Base-by-base conservation (phyloP, 768 basidiomycete genomes). In the Tylopilus sp. region DNA sequence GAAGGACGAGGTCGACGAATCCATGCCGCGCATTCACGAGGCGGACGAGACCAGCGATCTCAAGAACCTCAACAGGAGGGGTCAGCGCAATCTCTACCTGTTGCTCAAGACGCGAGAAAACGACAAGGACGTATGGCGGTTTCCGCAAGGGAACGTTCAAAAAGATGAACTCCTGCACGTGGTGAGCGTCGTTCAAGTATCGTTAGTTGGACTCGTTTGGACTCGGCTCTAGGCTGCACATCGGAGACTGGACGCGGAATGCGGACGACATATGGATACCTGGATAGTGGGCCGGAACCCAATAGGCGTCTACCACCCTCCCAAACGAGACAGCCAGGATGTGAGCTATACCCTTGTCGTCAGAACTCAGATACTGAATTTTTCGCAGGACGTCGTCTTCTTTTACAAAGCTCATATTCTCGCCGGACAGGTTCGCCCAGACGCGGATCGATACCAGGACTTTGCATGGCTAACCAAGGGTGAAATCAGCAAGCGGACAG, bases 391-490 rank as follows among this genome's bases (percentile, higher is more conserved):
- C 48, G 74, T 80, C 37, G 75, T 89, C 19, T 99, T 98, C 75
- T 91, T 97, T 76, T 89, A 89, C 76, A 97, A 97, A 68, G 91
- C 84, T 19, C 94, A 97, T 65, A 90, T 98, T 48, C 78, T 98
- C 63, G 85, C 91, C 3, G 96, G 96, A 17, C 89, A 94, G 68
- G 87, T 86, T 29, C 76, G 74, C 19, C 83, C 86, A 17, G 68
- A 80, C 30, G 66, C 75, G n/a, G 70, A 77, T 57, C 67, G 71
- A 21, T 74, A 88, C 55, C 73, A 76, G 45, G 89, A 90, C 62
- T 95, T 90, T 72, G 94, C 92, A 8, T 98, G 95, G 95, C 75
- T 98, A 55, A 96, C 92, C 45, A 92, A 93, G 71, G 79, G 92
- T 66, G 96, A 99, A 75, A 85, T 98, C 41, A 75, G 85, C 66